Evolutionary conservation across 352 stramenopile genomes (phyloP), one percentile per base, ranked within the genome.

Genomic region (Blastocystis sp.): DNA sequence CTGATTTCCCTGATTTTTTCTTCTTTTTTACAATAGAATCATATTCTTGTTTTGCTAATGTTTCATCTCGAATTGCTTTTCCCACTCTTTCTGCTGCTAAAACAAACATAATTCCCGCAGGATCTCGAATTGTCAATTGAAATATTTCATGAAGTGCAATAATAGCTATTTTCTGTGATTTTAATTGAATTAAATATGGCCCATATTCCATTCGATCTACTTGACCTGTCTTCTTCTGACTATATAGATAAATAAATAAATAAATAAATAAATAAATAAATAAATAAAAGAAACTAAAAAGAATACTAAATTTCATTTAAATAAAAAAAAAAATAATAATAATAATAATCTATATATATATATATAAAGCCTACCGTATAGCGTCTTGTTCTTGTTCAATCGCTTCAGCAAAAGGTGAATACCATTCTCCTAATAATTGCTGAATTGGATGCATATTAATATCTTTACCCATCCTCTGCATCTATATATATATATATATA

Each of bases 121-220:
- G 52, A 10, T 66, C 57, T 46, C 71, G 48, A 18, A 70, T 74
- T 3, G 67, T 36, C 9, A 56, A 55, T n/a, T 44, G 23, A 1
- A 78, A 66, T 31, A 73, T 70, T 24, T 72, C 69, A 47, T 84
- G 74, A 28, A 77, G 67, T 9, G 73, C 28, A 55, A 86, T 73
- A 25, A 84, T 72, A n/a, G 78, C 74, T 40, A 86, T 69, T 55
- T 86, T 83, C 47, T 75, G 69, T 13, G 76, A 65, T 47, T 71
- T 71, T 5, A 86, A 55, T 0, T 76, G 58, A 56, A 78, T 75
- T 0, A 86, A 54, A 34, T 79, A 73, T 2, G 75, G 75, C 10
- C 77, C 77, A 55, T 80, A 82, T 16, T 57, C 42, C n/a, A 28
- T 24, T n/a, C 48, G 19, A 36, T 65, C 49, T 7, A 13, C 6